Percentiles rank a stretch among this genome's conserved stretches.
Evolutionary conservation across 2,329 filamentous ascomycete genomes (phyloP).

Genomic region (Cadophora luteo-olivacea): DNA sequence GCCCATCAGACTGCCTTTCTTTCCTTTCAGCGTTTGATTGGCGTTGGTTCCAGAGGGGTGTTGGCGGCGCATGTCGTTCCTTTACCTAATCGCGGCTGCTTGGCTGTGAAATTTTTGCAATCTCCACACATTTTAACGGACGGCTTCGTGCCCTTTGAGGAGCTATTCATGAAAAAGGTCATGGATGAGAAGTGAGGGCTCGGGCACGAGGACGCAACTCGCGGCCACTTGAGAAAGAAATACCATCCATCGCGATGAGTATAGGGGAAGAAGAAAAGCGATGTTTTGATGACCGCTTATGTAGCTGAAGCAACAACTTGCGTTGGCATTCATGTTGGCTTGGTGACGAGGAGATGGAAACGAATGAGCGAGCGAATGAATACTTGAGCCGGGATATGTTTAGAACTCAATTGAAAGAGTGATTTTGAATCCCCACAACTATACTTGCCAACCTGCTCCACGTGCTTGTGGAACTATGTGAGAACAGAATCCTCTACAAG

Average conservation of each 20-base stretch:
- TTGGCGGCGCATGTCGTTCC: background rate
- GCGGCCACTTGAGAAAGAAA: background rate
- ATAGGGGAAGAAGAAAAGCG: background rate
- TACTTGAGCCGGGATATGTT: conserved; percentile 3
- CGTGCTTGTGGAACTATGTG: too few relatives aligned
- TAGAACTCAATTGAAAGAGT: conserved; percentile 6
- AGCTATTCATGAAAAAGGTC: background rate
- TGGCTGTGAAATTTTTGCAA: background rate
- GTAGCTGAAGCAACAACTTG: background rate
- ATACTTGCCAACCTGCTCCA: background rate
- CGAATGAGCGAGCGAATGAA: background rate
- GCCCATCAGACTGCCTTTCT: background rate
- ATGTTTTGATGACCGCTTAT: background rate
- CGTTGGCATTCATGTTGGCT: background rate
- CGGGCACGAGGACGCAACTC: background rate
- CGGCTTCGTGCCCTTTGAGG: background rate
- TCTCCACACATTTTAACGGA: conserved; percentile 6
- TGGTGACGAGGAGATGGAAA: conserved; percentile 2
- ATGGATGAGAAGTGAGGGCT: background rate
- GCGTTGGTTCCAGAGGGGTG: background rate
- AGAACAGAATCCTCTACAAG: too few relatives aligned
- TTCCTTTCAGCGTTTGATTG: conserved; percentile 11
- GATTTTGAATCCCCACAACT: conserved; percentile 2
- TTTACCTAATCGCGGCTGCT: background rate
- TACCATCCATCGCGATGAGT: background rate